phyloP scores from a whole-genome alignment of 192 early-diverging fungal genomes.

The Coemansia sp. region DNA sequence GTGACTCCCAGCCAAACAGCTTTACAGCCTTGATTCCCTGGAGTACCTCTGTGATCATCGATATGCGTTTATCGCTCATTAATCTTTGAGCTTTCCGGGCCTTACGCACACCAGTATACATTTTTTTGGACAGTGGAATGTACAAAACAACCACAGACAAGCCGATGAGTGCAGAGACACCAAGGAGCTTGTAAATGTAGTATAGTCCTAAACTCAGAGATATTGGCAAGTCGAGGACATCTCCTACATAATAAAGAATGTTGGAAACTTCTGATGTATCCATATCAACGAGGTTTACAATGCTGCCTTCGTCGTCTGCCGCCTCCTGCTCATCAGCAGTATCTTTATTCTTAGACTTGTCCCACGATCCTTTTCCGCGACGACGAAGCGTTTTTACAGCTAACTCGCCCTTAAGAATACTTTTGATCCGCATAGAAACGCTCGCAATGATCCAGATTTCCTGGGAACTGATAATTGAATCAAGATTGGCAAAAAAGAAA shows the following conservation, averaged over 20 bases:
- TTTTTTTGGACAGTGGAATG: conserved; percentile 56
- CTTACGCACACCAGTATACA: conserved; percentile 52
- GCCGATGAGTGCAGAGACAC: conserved; percentile 75
- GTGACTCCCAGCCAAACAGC: conserved; percentile 80
- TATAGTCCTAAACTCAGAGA: conserved; percentile 64
- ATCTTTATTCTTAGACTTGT: background rate
- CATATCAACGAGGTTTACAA: background rate
- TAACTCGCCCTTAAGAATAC: conserved; percentile 63
- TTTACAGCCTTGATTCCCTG: conserved; percentile 92
- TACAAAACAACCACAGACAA: conserved; percentile 63
- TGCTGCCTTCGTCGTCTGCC: conserved; percentile 42
- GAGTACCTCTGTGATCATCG: conserved; percentile 78
- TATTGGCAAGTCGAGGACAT: conserved; percentile 61
- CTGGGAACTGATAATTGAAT: conserved; percentile 52
- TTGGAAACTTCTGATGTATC: conserved; percentile 57
- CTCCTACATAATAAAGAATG: conserved; percentile 57
- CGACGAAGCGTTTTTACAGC: conserved; percentile 64
- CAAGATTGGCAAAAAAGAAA: conserved; percentile 49
- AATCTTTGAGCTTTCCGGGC: conserved; percentile 59
- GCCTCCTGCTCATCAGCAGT: conserved; percentile 10
- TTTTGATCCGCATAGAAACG: conserved; percentile 61
- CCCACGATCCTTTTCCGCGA: conserved; percentile 57
- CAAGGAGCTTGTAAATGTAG: conserved; percentile 74
- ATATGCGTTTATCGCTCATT: conserved; percentile 72
- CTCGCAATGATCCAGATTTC: conserved; percentile 64